phyloP scores from a whole-genome alignment of 2,329 filamentous ascomycete species.

The Paecilomyces variotii region DNA sequence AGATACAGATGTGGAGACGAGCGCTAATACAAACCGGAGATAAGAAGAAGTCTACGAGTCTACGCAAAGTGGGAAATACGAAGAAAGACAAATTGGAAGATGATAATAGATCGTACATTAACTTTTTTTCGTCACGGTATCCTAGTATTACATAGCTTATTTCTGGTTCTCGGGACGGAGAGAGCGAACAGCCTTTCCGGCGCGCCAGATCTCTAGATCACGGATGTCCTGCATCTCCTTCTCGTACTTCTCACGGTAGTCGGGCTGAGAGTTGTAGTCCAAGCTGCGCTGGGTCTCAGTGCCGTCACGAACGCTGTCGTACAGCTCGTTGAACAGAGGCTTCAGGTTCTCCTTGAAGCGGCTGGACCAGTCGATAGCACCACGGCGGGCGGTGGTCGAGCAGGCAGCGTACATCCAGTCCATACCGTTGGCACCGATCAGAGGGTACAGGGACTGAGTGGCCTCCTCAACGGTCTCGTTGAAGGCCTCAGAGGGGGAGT shows the following conservation, averaged over 20 bases:
- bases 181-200: conserved; percentile 89
- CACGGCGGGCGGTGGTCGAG: conserved; percentile 96
- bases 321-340: conserved; percentile 96
- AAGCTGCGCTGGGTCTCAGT: conserved; percentile 93
- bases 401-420: conserved; percentile 99
- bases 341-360: conserved; percentile 97
- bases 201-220: conserved; percentile 96
- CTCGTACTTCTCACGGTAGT: conserved; percentile 97
- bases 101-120: not conserved
- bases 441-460: conserved; percentile 93
- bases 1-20: not conserved
- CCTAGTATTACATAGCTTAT: conserved; percentile 36
- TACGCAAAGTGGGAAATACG: not conserved
- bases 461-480: conserved; percentile 99
- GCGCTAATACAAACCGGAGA: not conserved
- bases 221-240: conserved; percentile 98
- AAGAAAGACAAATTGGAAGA: not conserved
- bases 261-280: conserved; percentile 90
- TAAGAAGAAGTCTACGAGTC: not conserved
- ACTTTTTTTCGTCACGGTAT: conserved; percentile 1
- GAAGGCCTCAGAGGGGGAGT: conserved; percentile 97
- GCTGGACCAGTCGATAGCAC: conserved; percentile 97
- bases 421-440: conserved; percentile 97
- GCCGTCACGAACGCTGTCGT: conserved; percentile 85
- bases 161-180: conserved; percentile 84